Base-by-base conservation (phyloP, 2,329 filamentous ascomycete genomes). In the Phyllosticta paracitricarpa region DNA sequence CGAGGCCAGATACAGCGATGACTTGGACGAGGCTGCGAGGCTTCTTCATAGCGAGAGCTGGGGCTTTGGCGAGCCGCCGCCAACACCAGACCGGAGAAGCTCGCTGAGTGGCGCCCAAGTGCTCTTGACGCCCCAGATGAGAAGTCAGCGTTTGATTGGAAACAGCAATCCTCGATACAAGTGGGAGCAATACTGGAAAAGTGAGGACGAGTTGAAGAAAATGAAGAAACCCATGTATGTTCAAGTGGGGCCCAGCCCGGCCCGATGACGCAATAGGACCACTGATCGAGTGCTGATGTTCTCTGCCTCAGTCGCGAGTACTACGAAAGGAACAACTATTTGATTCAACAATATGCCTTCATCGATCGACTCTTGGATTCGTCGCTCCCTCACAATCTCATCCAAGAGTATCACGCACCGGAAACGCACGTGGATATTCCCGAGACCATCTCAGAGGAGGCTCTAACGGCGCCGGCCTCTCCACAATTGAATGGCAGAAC, bases 321-420 rank as follows among this genome's bases (percentile, higher is more conserved):
- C 76, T 96, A 97, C 70, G 87, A 95, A 78, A 85, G 89, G 53
- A 93, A 87, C 70, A 97, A 97, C 75, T 86, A 87, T 66, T 80
- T 97, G 53, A 85, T 97, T 63, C 89, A 94, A 72, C 89, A 96
- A 72, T 97, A 97, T 72, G 81, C 95, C 65, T 97, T 95, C 72
- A 96, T 97, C 68, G 93, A 97, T 75, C 84, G 88, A 58, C 79
- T 97, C 61, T 82, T 97, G 64, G 91, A 96, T 75, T 96, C 91
- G 8, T 92, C 90, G 30, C 83, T 96, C n/a, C 92, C 92, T 1
- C 92, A 96, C 70, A 87, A 93, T 68, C 79, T 97, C 54, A 85
- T 97, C 62, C 92, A 95, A 70, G 92, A 97, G 74, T 97, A 96
- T 73, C 40, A 48, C n/a, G 86, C 86, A 65, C 79, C 87, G 65